These are phyloP conservation scores for Podospora bellae-mahoneyi DNA, from an alignment of 495 filamentous ascomycete genomes.

Conservation along the genomic window DNA sequence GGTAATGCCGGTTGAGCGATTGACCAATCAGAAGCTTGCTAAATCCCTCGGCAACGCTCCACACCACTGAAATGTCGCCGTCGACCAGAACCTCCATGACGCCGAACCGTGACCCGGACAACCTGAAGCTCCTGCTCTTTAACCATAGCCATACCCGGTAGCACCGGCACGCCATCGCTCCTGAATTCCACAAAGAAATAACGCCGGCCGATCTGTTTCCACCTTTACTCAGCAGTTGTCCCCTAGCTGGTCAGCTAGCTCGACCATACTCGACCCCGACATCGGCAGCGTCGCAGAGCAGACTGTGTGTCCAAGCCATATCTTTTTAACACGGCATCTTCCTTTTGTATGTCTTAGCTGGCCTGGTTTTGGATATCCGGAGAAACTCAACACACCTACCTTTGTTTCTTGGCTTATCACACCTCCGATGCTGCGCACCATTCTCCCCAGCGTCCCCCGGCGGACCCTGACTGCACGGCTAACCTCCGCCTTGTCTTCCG, in stretches of 20 bases:
- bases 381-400: background rate
- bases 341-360: background rate
- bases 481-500: conserved; percentile 21
- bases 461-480: conserved; percentile 20
- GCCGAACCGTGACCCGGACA: conserved; percentile 1
- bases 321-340: background rate
- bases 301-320: background rate
- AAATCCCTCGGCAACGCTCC: conserved; percentile 12
- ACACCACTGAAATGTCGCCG: background rate
- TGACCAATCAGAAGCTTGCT: conserved; percentile 27
- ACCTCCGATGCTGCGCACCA: conserved; percentile 32
- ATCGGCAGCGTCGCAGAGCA: background rate
- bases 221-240: no score
- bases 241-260: background rate
- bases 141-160: background rate
- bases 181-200: background rate
- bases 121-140: background rate
- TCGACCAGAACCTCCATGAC: background rate
- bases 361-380: background rate
- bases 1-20: conserved; percentile 19
- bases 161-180: background rate
- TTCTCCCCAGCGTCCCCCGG: conserved; percentile 26
- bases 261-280: background rate
- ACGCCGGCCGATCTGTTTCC: background rate
- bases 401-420: background rate